Percentiles rank a stretch among this genome's conserved stretches.
Evolutionary conservation across 768 basidiomycete genomes (phyloP).

Genomic region (Agrocybe praecox): DNA sequence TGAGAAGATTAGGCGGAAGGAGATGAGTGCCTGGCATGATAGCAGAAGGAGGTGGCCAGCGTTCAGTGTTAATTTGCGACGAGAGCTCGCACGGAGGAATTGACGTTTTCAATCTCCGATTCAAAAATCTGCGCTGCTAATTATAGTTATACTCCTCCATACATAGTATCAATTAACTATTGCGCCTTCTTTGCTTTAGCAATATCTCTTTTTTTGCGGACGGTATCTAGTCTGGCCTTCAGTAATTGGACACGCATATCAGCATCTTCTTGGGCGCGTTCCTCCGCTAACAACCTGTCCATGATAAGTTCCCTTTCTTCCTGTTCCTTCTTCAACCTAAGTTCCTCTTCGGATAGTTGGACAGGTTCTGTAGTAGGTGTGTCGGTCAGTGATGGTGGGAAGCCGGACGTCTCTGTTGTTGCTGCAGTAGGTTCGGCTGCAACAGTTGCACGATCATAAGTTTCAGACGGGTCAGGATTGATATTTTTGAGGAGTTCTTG

Average conservation of each 20-base stretch:
- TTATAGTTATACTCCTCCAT: not conserved
- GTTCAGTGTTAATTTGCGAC: not conserved
- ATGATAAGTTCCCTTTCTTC: slow-evolving; percentile 85
- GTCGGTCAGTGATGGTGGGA: slow-evolving; percentile 33
- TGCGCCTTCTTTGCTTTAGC: slow-evolving; percentile 18
- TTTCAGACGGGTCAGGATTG: slow-evolving; percentile 42
- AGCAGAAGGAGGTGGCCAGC: slow-evolving; percentile 7
- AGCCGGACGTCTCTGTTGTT: slow-evolving; percentile 51
- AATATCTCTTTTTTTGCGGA: slow-evolving; percentile 43
- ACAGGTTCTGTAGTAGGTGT: slow-evolving; percentile 27
- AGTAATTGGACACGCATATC: slow-evolving; percentile 71
- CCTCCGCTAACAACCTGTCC: slow-evolving; percentile 84
- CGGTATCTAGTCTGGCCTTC: slow-evolving; percentile 64
- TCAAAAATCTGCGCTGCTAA: slow-evolving; percentile 2
- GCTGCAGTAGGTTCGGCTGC: slow-evolving; percentile 67
- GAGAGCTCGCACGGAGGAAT: not conserved
- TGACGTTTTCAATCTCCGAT: slow-evolving; percentile 82
- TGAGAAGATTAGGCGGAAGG: slow-evolving; percentile 93
- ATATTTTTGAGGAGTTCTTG: slow-evolving; percentile 55
- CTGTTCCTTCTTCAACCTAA: slow-evolving; percentile 53
- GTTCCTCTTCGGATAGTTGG: slow-evolving; percentile 44
- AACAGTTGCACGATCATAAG: slow-evolving; percentile 72
- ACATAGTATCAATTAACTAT: no score
- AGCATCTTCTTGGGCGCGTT: slow-evolving; percentile 85
- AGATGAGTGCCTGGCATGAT: slow-evolving; percentile 78